Conservation (phyloP, 78 protist species). For the Polysphondylium violaceum region DNA sequence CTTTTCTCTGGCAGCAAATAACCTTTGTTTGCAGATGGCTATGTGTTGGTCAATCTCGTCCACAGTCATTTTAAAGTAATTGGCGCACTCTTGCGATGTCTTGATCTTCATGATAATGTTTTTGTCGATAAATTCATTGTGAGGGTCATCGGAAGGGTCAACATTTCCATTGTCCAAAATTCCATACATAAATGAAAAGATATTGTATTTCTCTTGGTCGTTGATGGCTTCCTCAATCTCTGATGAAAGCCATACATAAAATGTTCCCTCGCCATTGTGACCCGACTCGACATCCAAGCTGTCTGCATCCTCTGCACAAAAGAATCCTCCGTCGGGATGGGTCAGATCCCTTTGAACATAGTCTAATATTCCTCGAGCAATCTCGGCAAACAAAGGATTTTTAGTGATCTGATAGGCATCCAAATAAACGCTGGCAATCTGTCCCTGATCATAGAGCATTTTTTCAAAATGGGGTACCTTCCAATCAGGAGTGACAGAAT, state of each 20-base stretch:
- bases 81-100: conserved; percentile 23
- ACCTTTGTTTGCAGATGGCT: neutral
- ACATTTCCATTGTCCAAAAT: conserved; percentile 83
- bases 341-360: conserved; percentile 59
- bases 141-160: conserved; percentile 79
- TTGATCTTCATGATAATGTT: conserved; percentile 65
- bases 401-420: conserved; percentile 73
- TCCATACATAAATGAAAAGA: conserved; percentile 34
- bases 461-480: conserved; percentile 91
- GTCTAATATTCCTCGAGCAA: conserved; percentile 11
- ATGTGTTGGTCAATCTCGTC: conserved; percentile 8
- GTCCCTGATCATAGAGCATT: conserved; percentile 92
- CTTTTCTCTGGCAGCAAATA: conserved; percentile 37
- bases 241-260: conserved; percentile 75
- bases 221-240: conserved; percentile 30
- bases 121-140: conserved; percentile 79
- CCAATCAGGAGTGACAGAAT: conserved; percentile 84
- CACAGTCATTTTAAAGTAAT: conserved; percentile 16
- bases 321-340: conserved; percentile 69
- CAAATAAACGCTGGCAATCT: conserved; percentile 68
- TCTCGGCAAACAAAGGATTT: neutral
- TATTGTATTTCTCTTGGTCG: neutral
- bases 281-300: conserved; percentile 18
- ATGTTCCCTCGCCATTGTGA: conserved; percentile 85
- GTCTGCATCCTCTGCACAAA: conserved; percentile 90